A percentile compares a stretch with the other conserved stretches of the same genome.
Conservation (phyloP, 805 yeast species). For the Metschnikowia arizonensis region DNA sequence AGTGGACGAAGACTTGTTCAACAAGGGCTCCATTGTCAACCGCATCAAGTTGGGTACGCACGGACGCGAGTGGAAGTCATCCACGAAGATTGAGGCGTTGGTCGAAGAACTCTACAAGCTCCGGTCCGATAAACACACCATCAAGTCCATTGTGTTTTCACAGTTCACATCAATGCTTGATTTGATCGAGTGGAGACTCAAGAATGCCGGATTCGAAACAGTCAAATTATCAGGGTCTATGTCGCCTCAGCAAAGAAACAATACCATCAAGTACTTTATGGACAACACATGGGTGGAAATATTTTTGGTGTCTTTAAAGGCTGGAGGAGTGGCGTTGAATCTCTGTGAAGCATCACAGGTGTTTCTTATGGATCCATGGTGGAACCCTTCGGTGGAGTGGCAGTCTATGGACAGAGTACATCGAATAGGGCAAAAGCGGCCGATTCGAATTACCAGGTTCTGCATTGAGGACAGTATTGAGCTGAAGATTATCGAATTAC, state of each 20-base stretch:
- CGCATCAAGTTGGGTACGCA: slow-evolving; percentile 72
- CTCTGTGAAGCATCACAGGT: slow-evolving; percentile 97
- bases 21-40: slow-evolving; percentile 73
- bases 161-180: slow-evolving; percentile 97
- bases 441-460: slow-evolving; percentile 86
- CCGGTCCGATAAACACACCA: slow-evolving; percentile 81
- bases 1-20: slow-evolving; percentile 55
- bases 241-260: slow-evolving; percentile 94
- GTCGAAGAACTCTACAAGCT: slow-evolving; percentile 87
- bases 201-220: slow-evolving; percentile 91
- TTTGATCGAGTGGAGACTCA: slow-evolving; percentile 90
- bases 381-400: slow-evolving; percentile 99
- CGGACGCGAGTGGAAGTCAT: slow-evolving; percentile 81
- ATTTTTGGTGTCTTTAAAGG: slow-evolving; percentile 89
- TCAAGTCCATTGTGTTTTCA: slow-evolving; percentile 93
- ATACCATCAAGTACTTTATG: slow-evolving; percentile 87
- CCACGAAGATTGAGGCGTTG: slow-evolving; percentile 94
- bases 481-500: slow-evolving; percentile 90
- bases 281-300: slow-evolving; percentile 90
- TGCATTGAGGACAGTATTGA: slow-evolving; percentile 97
- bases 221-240: slow-evolving; percentile 94
- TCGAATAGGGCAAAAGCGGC: slow-evolving; percentile 93
- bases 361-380: slow-evolving; percentile 96
- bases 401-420: slow-evolving; percentile 98
- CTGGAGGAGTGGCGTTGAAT: slow-evolving; percentile 98